Conservation (phyloP, 371 early-diverging fungal species). For the Mortierella sp. region DNA sequence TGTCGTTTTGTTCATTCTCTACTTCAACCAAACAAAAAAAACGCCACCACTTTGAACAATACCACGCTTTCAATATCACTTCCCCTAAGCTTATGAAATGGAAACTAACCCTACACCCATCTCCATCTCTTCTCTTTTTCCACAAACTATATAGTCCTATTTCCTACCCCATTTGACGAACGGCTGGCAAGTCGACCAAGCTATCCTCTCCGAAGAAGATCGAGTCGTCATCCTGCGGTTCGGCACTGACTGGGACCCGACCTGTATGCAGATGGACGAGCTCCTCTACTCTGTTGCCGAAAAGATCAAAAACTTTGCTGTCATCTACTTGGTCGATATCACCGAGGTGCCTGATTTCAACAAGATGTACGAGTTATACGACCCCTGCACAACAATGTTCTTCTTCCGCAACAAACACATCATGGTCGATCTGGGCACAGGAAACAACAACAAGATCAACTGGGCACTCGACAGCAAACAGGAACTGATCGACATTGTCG, state of each 20-base stretch:
- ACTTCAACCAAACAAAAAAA: not conserved
- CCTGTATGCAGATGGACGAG: constrained; percentile 98
- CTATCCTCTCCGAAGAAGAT: constrained; percentile 98
- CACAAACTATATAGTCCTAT: constrained; percentile 65
- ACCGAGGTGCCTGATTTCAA: constrained; percentile 93
- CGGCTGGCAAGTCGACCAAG: constrained; percentile 99
- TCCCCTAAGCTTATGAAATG: not conserved
- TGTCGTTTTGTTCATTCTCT: not conserved
- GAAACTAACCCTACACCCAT: not conserved
- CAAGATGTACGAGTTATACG: constrained; percentile 98
- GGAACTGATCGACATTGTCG: constrained; percentile 90
- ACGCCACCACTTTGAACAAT: not conserved
- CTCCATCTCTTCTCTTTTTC: not conserved
- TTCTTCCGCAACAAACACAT: constrained; percentile 98
- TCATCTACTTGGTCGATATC: constrained; percentile 93
- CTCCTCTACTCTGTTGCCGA: constrained; percentile 93
- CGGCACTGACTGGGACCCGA: constrained; percentile 97
- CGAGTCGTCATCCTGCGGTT: constrained; percentile 97
- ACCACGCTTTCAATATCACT: not conserved
- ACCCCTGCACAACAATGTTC: constrained; percentile 96
- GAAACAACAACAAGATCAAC: constrained; percentile 99
- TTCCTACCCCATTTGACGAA: constrained; percentile 77
- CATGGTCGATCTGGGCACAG: constrained; percentile 98
- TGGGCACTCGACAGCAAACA: constrained; percentile 94
- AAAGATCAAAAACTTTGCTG: constrained; percentile 97